Percentiles rank a stretch among this genome's conserved stretches.
phyloP scores from a whole-genome alignment of 139 green algal species.

The Chlorella sp. region DNA sequence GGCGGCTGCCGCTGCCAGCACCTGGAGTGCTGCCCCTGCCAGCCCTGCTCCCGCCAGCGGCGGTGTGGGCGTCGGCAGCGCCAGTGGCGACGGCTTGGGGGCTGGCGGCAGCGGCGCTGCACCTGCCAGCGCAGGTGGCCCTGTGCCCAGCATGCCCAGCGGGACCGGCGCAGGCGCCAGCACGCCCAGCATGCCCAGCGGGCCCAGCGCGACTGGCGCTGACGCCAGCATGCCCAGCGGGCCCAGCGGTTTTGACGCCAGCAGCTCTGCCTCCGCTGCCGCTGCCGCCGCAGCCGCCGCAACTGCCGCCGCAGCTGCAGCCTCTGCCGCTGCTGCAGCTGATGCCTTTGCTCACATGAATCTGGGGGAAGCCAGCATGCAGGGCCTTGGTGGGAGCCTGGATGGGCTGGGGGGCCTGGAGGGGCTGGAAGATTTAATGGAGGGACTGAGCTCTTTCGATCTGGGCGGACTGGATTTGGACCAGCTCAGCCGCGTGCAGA shows the following conservation, averaged over 20 bases:
- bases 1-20: no score
- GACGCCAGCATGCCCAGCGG: background rate
- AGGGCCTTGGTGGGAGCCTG: no score
- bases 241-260: background rate
- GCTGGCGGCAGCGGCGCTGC: background rate
- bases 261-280: background rate
- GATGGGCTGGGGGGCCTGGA: no score
- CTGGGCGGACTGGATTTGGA: no score
- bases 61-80: background rate
- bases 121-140: no score
- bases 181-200: background rate
- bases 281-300: background rate
- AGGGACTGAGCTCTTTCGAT: no score
- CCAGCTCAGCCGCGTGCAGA: no score
- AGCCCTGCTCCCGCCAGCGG: background rate
- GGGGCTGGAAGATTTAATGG: no score
- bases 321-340: background rate
- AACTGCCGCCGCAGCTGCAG: background rate
- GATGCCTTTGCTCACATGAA: background rate
- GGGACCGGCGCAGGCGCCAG: no score
- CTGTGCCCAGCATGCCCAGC: no score
- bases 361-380: no score
- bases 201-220: background rate
- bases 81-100: background rate
- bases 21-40: no score